Evolutionary conservation across 768 basidiomycete species (phyloP).

Genomic region (Lactarius trivialis): DNA sequence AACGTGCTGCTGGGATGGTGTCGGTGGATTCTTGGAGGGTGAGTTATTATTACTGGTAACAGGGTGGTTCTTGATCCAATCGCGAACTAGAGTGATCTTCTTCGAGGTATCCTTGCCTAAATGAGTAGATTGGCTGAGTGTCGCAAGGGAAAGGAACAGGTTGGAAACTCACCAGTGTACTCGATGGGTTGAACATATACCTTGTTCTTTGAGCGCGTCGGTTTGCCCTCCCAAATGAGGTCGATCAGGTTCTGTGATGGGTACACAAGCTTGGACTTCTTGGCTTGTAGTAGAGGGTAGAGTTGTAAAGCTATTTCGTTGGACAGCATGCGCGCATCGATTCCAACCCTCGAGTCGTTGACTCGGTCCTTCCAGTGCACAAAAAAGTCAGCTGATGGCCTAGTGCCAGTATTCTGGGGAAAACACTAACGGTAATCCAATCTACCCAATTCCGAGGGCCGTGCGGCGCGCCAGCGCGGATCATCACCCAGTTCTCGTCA

Average conservation of each 20-base stretch:
- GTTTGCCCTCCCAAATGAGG: conserved; percentile 73
- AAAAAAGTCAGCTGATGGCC: conserved; percentile 1
- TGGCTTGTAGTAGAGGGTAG: conserved; percentile 45
- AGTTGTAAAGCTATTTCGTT: conserved; percentile 62
- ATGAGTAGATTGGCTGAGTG: neutral
- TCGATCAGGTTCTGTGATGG: conserved; percentile 83
- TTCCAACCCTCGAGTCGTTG: conserved; percentile 53
- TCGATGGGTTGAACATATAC: conserved; percentile 65
- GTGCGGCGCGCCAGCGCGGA: conserved; percentile 47
- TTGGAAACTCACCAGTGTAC: conserved; percentile 47
- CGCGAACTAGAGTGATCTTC: conserved; percentile 66
- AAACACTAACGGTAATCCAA: conserved; percentile 41
- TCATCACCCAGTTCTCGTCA: conserved; percentile 68
- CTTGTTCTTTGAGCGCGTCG: conserved; percentile 54
- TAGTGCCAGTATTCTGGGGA: neutral
- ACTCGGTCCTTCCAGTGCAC: conserved; percentile 33
- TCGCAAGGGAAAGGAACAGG: neutral
- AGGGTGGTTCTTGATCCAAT: conserved; percentile 60
- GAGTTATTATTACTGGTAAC: conserved; percentile 50
- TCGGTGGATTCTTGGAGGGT: conserved; percentile 57
- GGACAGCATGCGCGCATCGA: conserved; percentile 80
- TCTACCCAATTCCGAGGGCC: conserved; percentile 72
- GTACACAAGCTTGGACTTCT: conserved; percentile 63
- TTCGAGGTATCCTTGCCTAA: conserved; percentile 51
- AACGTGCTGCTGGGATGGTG: conserved; percentile 54